Conservation (phyloP, 164 flowering plant genomes). For the Tinospora cordifolia region DNA sequence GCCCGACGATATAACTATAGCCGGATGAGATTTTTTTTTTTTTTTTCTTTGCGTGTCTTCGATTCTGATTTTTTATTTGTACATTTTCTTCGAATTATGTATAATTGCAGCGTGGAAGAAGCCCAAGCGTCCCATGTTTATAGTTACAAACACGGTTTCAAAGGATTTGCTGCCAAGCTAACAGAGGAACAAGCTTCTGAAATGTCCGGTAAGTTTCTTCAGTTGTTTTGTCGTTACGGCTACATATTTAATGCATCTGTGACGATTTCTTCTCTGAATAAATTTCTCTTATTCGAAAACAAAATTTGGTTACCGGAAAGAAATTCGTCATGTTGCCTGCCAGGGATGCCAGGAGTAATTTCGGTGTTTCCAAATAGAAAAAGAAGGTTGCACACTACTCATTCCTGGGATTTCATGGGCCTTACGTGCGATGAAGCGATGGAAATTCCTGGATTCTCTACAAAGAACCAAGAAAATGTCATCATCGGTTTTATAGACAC, state of each 20-base stretch:
- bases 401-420: constrained; percentile 91
- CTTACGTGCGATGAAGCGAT: constrained; percentile 49
- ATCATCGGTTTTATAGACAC: constrained; percentile 75
- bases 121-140: constrained; percentile 63
- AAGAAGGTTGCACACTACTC: constrained; percentile 65
- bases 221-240: background rate
- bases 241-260: background rate
- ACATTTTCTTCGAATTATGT: background rate
- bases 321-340: background rate
- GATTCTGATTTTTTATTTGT: background rate
- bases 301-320: background rate
- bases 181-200: constrained; percentile 51
- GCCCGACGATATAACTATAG: background rate
- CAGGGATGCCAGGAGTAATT: constrained; percentile 78
- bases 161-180: constrained; percentile 74
- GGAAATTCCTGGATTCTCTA: constrained; percentile 65
- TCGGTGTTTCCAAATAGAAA: constrained; percentile 64
- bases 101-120: constrained; percentile 35
- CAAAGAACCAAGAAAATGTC: constrained; percentile 63
- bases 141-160: constrained; percentile 65
- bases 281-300: background rate
- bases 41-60: background rate
- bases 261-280: background rate
- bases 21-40: background rate
- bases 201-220: constrained; percentile 37